Percentiles rank a stretch among this genome's conserved stretches.
Evolutionary conservation across 73 alveolate species (phyloP).

Genomic region (Tetrahymena borealis): DNA sequence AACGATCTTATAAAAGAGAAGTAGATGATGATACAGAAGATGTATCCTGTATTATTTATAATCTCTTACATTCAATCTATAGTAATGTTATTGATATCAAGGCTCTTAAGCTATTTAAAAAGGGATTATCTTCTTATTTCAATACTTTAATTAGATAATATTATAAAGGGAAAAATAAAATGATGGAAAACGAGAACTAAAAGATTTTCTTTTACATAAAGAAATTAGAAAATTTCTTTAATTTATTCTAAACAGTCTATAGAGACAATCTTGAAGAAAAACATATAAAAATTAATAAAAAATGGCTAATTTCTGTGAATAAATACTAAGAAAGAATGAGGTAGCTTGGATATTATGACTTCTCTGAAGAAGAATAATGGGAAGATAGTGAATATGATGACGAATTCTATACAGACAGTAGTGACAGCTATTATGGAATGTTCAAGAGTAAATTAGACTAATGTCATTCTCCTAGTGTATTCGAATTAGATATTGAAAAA

Average conservation of each 20-base stretch:
- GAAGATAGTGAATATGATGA: background rate
- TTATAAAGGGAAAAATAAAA: background rate
- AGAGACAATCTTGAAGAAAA: background rate
- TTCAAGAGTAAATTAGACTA: background rate
- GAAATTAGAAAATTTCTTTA: background rate
- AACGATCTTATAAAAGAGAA: background rate
- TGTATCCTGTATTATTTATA: background rate
- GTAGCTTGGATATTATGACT: background rate
- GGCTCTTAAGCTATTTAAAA: background rate
- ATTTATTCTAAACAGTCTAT: background rate
- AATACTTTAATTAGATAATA: background rate
- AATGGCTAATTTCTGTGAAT: background rate
- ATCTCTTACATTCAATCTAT: background rate
- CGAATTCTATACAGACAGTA: background rate
- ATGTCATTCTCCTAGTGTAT: background rate
- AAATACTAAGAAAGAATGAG: background rate
- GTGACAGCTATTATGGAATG: background rate
- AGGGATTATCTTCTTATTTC: background rate
- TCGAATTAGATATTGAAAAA: background rate
- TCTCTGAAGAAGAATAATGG: background rate
- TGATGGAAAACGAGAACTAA: background rate
- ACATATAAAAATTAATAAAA: background rate
- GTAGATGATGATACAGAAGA: background rate
- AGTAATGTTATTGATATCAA: background rate
- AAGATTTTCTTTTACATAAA: background rate